phyloP scores from a whole-genome alignment of 495 filamentous ascomycete genomes.

The Acidomyces sp. region DNA sequence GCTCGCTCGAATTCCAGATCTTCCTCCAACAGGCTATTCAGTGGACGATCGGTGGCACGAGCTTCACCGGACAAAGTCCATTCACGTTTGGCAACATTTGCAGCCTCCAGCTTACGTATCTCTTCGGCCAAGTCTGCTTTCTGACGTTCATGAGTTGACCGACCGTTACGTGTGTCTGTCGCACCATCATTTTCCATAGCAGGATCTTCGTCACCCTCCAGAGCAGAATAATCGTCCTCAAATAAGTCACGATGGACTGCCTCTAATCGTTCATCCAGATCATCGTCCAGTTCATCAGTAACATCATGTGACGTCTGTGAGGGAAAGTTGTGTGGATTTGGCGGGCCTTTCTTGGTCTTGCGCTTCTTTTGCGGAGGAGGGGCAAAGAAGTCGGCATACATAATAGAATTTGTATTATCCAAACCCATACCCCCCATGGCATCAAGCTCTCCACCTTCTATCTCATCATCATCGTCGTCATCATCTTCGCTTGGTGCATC shows the following conservation, averaged over 20 bases:
- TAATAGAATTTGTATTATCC: slow-evolving; percentile 71
- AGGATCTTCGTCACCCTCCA: slow-evolving; percentile 2
- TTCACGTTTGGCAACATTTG: slow-evolving; percentile 76
- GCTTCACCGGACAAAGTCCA: slow-evolving; percentile 91
- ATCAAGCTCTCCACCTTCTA: slow-evolving; percentile 40
- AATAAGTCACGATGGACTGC: slow-evolving; percentile 86
- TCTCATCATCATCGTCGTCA: slow-evolving; percentile 42
- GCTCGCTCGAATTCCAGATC: slow-evolving; percentile 90
- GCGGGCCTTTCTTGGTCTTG: slow-evolving; percentile 34
- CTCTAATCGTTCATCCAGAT: slow-evolving; percentile 64
- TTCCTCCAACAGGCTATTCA: slow-evolving; percentile 88
- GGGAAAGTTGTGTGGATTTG: slow-evolving; percentile 32
- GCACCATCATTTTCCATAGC: slow-evolving; percentile 24
- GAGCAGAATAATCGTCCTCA: slow-evolving; percentile 47
- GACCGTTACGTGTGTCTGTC: slow-evolving; percentile 40
- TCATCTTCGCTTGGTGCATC: slow-evolving; percentile 41
- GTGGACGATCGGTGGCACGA: slow-evolving; percentile 60
- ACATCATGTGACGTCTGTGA: slow-evolving; percentile 23
- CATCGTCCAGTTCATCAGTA: slow-evolving; percentile 35
- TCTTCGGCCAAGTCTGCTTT: slow-evolving; percentile 76
- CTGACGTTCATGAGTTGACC: slow-evolving; percentile 73
- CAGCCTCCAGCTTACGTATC: slow-evolving; percentile 79
- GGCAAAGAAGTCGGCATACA: slow-evolving; percentile 82
- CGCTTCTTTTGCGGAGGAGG: slow-evolving; percentile 61
- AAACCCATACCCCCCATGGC: slow-evolving; percentile 36